Base-by-base conservation (phyloP, 192 early-diverging fungal genomes). In the Coemansia guatemalensis region DNA sequence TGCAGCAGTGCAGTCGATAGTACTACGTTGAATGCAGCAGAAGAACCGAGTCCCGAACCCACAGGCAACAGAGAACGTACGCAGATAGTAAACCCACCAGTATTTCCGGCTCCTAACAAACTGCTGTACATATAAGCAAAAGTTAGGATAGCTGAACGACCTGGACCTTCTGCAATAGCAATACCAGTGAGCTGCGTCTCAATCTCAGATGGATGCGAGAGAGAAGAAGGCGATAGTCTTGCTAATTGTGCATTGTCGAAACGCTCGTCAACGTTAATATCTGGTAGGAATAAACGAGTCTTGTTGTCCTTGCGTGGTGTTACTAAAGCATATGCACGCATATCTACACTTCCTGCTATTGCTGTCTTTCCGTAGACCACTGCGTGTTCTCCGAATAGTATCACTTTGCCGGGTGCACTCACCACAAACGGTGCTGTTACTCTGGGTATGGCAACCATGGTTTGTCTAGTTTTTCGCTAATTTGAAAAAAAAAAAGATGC, bases 301-400 rank as follows among this genome's bases (percentile, higher is more conserved):
- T 51, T 52, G 12, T 55, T 56, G 68, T 87, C 87, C 21, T 64
- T 55, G 30, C 83, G 75, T 6, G 78, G 79, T 29, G 86, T 80
- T 6, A 91, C 62, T 23, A 86, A 79, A 0, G 84, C 68, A 56
- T 93, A 95, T 0, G 90, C 85, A 11, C 91, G 86, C 60, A 96
- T 85, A 17, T 86, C 88, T 12, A 96, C 64, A 27, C 88, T 89
- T 24, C 89, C 89, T 17, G 95, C 95, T 0, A 95, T 83, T 3
- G 95, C 95, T 0, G 89, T 69, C 83, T 93, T 92, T 62, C 88
- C 87, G 60, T 99, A 94, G 35, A 99, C 97, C 2, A 96, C 97
- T 3, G 94, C 92, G 56, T 99, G 97, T 71, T 99, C 97, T 54
- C 97, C 97, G 87, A 99, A 98, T 47, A 98, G 71, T 62, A 99